phyloP scores from a whole-genome alignment of 257 asterid species.

The Leptodermis oblonga region DNA sequence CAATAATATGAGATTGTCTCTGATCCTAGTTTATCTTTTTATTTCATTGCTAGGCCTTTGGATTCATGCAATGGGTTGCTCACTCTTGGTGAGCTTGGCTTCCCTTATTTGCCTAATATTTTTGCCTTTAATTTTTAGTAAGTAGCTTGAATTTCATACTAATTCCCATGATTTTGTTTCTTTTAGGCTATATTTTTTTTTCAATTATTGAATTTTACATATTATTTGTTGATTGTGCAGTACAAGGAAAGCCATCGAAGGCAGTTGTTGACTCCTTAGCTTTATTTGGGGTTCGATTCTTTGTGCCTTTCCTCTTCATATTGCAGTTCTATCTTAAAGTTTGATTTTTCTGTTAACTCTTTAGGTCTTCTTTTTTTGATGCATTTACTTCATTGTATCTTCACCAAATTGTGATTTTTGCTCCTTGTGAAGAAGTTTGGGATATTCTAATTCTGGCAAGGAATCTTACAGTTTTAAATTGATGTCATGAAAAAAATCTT shows the following conservation, averaged over 20 bases:
- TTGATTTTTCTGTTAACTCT: background rate
- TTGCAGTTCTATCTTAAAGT: background rate
- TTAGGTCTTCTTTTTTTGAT: background rate
- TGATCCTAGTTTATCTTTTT: constrained; percentile 7
- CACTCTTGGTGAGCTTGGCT: constrained; percentile 97
- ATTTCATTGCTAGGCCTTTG: constrained; percentile 64
- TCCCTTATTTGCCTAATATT: constrained; percentile 90
- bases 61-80: constrained; percentile 90
- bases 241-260: constrained; percentile 88
- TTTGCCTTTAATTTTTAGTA: constrained; percentile 80
- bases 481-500: background rate
- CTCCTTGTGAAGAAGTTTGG: background rate
- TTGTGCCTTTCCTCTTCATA: constrained; percentile 14
- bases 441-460: background rate
- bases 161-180: background rate
- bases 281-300: constrained; percentile 78
- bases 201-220: constrained; percentile 16
- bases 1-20: background rate
- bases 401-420: background rate
- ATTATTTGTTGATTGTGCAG: constrained; percentile 45
- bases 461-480: background rate
- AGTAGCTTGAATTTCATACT: constrained; percentile 28
- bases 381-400: background rate
- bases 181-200: constrained; percentile 9
- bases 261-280: constrained; percentile 83